Evolutionary conservation across 139 green algal genomes (phyloP).

Genomic region (Bryopsis sp.): DNA sequence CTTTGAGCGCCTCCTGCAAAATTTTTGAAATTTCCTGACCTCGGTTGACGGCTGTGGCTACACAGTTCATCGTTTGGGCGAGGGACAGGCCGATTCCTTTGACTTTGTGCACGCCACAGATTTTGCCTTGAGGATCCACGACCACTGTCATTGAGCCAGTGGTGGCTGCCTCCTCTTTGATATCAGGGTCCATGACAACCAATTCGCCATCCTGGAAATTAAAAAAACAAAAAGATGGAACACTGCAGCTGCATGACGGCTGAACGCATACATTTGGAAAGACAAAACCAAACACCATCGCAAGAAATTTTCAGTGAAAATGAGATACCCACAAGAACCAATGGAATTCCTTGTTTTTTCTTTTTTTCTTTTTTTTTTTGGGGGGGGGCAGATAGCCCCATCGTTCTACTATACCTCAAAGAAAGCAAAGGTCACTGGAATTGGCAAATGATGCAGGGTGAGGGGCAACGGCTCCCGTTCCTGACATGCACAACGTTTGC

Average conservation of each 20-base stretch:
- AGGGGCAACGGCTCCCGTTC: conserved; percentile 70
- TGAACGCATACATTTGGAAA: conserved; percentile 5
- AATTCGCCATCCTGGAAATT: conserved; percentile 44
- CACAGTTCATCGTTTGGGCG: background rate
- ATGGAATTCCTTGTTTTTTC: no score
- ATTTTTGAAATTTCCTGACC: background rate
- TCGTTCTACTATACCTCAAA: conserved; percentile 48
- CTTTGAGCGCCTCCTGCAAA: background rate
- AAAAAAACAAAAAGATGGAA: no score
- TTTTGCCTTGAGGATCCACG: background rate
- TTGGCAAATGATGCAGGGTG: conserved; percentile 77
- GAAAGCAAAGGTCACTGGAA: conserved; percentile 70
- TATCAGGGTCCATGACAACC: conserved; percentile 59
- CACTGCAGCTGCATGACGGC: no score
- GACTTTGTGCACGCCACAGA: background rate
- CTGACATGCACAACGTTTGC: no score
- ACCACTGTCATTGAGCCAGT: background rate
- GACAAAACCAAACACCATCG: no score
- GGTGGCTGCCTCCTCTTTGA: conserved; percentile 59
- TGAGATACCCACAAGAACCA: no score
- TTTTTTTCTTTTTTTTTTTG: no score
- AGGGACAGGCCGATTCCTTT: background rate
- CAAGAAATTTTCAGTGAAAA: no score
- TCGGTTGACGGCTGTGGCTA: background rate
- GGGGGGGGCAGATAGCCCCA: background rate